Base-by-base conservation (phyloP, 1,139 yeast species). In the Lodderomyces beijingensis region DNA sequence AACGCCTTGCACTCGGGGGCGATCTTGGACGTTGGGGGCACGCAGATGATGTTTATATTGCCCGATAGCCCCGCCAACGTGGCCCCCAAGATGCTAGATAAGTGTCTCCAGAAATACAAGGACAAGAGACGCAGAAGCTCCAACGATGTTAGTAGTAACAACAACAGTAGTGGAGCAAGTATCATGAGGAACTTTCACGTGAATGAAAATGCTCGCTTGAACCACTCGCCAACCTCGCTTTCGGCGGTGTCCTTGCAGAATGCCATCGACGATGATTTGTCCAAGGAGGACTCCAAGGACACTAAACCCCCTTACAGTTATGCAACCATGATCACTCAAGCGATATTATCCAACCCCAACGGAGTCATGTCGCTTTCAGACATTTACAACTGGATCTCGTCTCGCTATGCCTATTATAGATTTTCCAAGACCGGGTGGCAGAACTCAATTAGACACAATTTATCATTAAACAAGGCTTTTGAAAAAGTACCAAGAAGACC, bases 251-350 rank as follows among this genome's bases (percentile, higher is more conserved):
- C 70, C 14, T 55, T 68, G 32, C 74, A 68, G 46, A 65, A 59
- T 42, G 68, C 67, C 41, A 54, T 70, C 36, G 80, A 75, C 46
- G 83, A 79, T 54, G 93, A 83, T 53, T 68, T 88, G 44, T 82
- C 95, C n/a, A 73, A 73, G 42, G 97, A 88, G 51, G 96, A 87
- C 41, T 79, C 95, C 27, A 84, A 82, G 52, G 95, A 89, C 51
- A 81, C 88, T 43, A 91, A 91, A 57, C 99, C 99, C 8, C 98
- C 98, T 1, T 91, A 83, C 54, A 83, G 95, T 16, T 91, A 91
- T 55, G 98, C 98, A 0, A 91, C 97, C 3, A 88, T 91, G 96
- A 91, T 91, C 46, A 87, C 98, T 2, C 97, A 91, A 55, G 96
- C 98, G 0, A 91, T 93, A 24, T 64, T 93, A 46, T 84, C 95